A percentile compares a stretch with the other conserved stretches of the same genome.
phyloP scores from a whole-genome alignment of 2,329 filamentous ascomycete genomes.

The Xylariaceae sp. region DNA sequence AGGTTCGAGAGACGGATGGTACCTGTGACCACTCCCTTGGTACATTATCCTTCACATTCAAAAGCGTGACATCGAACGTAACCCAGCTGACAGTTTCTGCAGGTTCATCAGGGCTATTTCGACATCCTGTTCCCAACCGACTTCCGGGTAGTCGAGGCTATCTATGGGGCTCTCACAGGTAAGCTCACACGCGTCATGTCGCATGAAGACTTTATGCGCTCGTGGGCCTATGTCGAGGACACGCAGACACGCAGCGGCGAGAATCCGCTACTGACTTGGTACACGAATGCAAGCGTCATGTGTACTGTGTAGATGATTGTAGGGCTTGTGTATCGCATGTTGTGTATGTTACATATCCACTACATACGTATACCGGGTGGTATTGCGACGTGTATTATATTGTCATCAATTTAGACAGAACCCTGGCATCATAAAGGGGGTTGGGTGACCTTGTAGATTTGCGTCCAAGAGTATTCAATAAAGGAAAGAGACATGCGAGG shows the following conservation, averaged over 20 bases:
- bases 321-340: too few relatives aligned
- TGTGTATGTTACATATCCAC: too few relatives aligned
- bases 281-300: constrained; percentile 91
- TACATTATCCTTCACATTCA: constrained; percentile 40
- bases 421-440: too few relatives aligned
- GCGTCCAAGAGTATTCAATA: too few relatives aligned
- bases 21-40: constrained; percentile 83
- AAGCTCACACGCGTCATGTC: constrained; percentile 80
- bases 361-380: too few relatives aligned
- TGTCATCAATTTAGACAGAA: too few relatives aligned
- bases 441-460: too few relatives aligned
- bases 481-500: too few relatives aligned
- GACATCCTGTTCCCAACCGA: constrained; percentile 98
- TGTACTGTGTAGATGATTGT: constrained; percentile 61
- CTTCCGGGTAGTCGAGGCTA: constrained; percentile 82
- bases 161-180: constrained; percentile 90
- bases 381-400: too few relatives aligned
- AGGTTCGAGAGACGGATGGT: constrained; percentile 83
- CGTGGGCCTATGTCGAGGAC: constrained; percentile 87
- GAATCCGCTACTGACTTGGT: constrained; percentile 89
- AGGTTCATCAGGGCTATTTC: constrained; percentile 98
- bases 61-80: not conserved
- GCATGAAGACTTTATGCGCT: constrained; percentile 85
- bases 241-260: constrained; percentile 87
- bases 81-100: constrained; percentile 4